These are phyloP conservation scores for Gastrodia elata DNA, from an alignment of 106 monocot species.

Conservation along the genomic window DNA sequence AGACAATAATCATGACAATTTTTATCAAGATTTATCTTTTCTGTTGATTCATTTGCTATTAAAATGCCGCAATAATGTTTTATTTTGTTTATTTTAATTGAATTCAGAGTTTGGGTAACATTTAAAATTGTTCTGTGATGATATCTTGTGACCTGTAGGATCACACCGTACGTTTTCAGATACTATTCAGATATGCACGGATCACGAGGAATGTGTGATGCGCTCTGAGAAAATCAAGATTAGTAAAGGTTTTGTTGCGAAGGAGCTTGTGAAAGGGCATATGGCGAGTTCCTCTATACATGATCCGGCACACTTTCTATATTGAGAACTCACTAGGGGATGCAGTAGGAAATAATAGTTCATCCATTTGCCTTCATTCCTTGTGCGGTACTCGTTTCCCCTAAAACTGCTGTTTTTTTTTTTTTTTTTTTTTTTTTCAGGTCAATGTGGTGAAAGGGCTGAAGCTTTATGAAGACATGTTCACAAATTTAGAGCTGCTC, in stretches of 20 bases:
- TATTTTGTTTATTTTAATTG: neutral
- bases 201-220: slow-evolving; percentile 50
- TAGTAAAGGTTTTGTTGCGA: slow-evolving; percentile 79
- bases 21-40: neutral
- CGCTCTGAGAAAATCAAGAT: slow-evolving; percentile 67
- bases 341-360: slow-evolving; percentile 30
- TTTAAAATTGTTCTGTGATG: neutral
- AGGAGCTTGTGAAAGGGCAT: slow-evolving; percentile 88
- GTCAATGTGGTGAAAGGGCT: slow-evolving; percentile 94
- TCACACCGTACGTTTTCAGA: slow-evolving; percentile 24
- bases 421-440: slow-evolving; percentile 20
- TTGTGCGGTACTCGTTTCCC: neutral
- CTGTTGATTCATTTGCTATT: neutral
- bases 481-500: slow-evolving; percentile 59
- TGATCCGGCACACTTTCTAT: slow-evolving; percentile 25
- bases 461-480: slow-evolving; percentile 85
- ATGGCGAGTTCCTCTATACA: slow-evolving; percentile 69
- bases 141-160: slow-evolving; percentile 19
- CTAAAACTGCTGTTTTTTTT: neutral
- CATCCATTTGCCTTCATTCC: neutral
- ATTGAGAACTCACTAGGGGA: slow-evolving; percentile 23
- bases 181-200: slow-evolving; percentile 37
- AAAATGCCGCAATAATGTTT: neutral
- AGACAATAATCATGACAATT: too few relatives aligned
- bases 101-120: neutral